phyloP scores from a whole-genome alignment of 2,329 filamentous ascomycete species.

The Ascomycota sp. region DNA sequence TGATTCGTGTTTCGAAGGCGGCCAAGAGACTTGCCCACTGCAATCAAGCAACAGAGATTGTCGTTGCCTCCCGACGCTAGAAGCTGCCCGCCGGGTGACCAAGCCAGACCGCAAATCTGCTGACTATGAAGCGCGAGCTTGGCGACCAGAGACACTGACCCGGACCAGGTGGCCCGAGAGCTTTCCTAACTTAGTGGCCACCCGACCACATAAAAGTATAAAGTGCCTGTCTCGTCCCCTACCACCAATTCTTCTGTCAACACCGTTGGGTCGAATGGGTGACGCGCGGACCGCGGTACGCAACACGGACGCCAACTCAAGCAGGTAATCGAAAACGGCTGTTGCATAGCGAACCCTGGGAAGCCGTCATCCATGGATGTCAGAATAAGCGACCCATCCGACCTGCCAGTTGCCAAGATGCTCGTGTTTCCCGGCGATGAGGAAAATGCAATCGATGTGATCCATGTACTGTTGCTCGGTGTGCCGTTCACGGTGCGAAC shows the following conservation, averaged over 20 bases:
- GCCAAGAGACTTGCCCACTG: slow-evolving; percentile 34
- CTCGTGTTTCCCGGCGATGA: slow-evolving; percentile 50
- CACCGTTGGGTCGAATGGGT: slow-evolving; percentile 26
- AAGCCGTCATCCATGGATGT: slow-evolving; percentile 52
- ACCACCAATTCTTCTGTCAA: slow-evolving; percentile 66
- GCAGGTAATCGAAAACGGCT: slow-evolving; percentile 53
- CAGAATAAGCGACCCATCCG: slow-evolving; percentile 51
- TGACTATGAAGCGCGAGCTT: slow-evolving; percentile 61
- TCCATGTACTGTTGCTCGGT: slow-evolving; percentile 17
- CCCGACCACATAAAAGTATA: slow-evolving; percentile 79
- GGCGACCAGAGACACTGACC: slow-evolving; percentile 54
- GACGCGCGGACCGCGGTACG: slow-evolving; percentile 28
- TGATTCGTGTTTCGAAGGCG: neutral
- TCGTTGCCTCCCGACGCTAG: slow-evolving; percentile 88
- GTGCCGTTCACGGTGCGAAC: slow-evolving; percentile 26
- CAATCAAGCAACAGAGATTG: slow-evolving; percentile 67
- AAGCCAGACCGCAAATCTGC: slow-evolving; percentile 82
- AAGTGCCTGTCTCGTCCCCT: slow-evolving; percentile 58
- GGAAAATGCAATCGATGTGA: slow-evolving; percentile 82
- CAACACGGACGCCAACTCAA: slow-evolving; percentile 55
- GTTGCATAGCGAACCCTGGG: slow-evolving; percentile 52
- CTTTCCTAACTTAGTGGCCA: slow-evolving; percentile 51
- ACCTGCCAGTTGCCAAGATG: slow-evolving; percentile 68
- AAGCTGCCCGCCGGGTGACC: slow-evolving; percentile 51
- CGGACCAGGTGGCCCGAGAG: slow-evolving; percentile 44